Percentiles rank a stretch among this genome's conserved stretches.
Conservation (phyloP, 176 grass and related monocot genomes). For the Aechmea fasciata region DNA sequence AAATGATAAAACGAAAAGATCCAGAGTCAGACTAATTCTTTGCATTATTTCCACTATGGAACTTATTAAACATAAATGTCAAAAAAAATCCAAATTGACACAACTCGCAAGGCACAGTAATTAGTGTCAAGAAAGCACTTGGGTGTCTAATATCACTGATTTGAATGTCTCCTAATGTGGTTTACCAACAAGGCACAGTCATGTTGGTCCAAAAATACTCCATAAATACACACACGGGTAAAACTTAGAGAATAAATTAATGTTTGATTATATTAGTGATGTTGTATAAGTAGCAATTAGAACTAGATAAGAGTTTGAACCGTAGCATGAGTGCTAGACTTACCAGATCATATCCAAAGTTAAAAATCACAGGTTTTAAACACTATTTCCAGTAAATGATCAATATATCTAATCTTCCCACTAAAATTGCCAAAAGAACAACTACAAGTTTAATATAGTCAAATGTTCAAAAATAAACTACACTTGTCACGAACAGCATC, state of each 20-base stretch:
- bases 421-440: background rate
- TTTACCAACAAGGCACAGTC: background rate
- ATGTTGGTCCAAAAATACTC: background rate
- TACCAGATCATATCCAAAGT: too few species aligned
- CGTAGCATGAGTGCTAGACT: too few species aligned
- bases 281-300: background rate
- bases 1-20: background rate
- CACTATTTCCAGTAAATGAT: too few species aligned
- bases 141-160: too few species aligned
- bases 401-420: background rate
- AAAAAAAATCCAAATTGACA: too few species aligned
- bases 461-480: too few species aligned
- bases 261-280: background rate
- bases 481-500: background rate
- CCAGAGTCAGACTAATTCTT: too few species aligned
- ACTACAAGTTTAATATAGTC: background rate
- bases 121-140: too few species aligned
- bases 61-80: too few species aligned
- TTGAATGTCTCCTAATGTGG: background rate
- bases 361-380: too few species aligned
- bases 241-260: background rate
- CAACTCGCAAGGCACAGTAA: too few species aligned
- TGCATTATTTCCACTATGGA: too few species aligned
- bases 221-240: background rate
- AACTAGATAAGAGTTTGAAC: background rate